Evolutionary conservation across 805 yeast genomes (phyloP).

Genomic region (Lachancea thermotolerans): DNA sequence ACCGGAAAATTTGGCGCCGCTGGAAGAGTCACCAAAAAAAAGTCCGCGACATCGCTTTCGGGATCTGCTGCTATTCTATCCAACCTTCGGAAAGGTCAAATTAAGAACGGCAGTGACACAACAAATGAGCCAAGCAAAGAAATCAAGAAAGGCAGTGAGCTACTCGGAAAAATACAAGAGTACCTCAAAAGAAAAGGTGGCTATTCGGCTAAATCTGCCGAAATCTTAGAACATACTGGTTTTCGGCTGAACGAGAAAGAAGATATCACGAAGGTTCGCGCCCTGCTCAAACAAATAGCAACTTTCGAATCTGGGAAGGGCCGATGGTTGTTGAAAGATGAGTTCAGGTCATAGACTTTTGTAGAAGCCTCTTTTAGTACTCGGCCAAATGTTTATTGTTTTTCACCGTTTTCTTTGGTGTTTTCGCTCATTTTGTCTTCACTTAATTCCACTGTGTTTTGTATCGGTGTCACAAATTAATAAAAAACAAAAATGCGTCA

Average conservation of each 20-base stretch:
- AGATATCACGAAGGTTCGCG: constrained; percentile 55
- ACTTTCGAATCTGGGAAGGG: constrained; percentile 51
- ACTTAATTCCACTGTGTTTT: too few relatives aligned
- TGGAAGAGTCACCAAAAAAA: constrained; percentile 43
- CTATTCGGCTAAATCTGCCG: constrained; percentile 43
- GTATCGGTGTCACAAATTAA: too few relatives aligned
- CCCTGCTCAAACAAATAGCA: constrained; percentile 62
- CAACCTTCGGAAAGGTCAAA: constrained; percentile 12
- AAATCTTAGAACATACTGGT: constrained; percentile 36
- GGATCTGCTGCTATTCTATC: constrained; percentile 24
- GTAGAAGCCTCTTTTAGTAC: background rate
- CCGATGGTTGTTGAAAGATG: constrained; percentile 63
- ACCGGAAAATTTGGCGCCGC: constrained; percentile 89
- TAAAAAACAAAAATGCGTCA: too few relatives aligned
- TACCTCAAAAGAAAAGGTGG: constrained; percentile 13
- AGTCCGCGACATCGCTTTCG: background rate
- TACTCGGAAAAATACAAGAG: background rate
- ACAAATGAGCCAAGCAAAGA: background rate
- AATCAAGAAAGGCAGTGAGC: background rate
- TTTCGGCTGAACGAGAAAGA: constrained; percentile 40
- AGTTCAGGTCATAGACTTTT: constrained; percentile 28
- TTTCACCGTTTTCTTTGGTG: too few relatives aligned
- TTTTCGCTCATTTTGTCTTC: too few relatives aligned
- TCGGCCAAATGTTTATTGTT: too few relatives aligned
- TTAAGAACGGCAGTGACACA: constrained; percentile 2